Base-by-base conservation (phyloP, 192 early-diverging fungal species). In the Chytriomyces hyalinus region DNA sequence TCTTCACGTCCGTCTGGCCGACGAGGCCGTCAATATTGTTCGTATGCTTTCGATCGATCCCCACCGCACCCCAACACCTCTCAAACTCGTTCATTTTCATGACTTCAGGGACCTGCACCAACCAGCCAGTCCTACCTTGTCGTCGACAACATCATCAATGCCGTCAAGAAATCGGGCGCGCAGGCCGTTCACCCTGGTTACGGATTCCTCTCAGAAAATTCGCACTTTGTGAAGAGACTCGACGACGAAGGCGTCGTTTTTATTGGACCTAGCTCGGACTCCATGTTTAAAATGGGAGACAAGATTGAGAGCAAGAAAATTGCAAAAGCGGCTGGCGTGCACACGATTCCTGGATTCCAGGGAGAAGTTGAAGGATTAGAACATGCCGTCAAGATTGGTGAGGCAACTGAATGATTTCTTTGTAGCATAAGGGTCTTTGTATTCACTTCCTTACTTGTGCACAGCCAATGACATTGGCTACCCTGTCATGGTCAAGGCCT, bases 401-500 rank as follows among this genome's bases (percentile, higher is more conserved):
- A 77, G 80, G 70, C 15, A 20, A 11, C n/a, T 3, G 13, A 28
- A 71, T 11, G 70, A 13, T 36, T 74, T 13, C n/a, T 70, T 73
- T 74, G 26, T 4, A 13, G 15, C 1, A 11, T 17, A 3, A n/a
- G 4, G 4, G 36, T 36, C 36, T 36, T n/a, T 17, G 11, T 24
- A 24, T 36, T 36, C 0, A 57, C 11, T n/a, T 15, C 11, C 28
- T 64, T 28, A 36, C 0, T 68, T 68, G 26, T 10, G 11, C 49
- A 60, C 86, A 93, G 96, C 97, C 20, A 89, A 90, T 51, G 83
- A 88, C 60, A 98, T 99, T 47, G 97, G 97, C 6, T 99, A 94
- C 86, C 97, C 97, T n/a, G 90, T 98, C 77, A 98, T 98, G 95
- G 93, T 98, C 83, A 98, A 98, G 87, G 96, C 96, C 48, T 95